A percentile compares a stretch with the other conserved stretches of the same genome.
Conservation (phyloP, 768 basidiomycete species). For the Naganishia onofrii region DNA sequence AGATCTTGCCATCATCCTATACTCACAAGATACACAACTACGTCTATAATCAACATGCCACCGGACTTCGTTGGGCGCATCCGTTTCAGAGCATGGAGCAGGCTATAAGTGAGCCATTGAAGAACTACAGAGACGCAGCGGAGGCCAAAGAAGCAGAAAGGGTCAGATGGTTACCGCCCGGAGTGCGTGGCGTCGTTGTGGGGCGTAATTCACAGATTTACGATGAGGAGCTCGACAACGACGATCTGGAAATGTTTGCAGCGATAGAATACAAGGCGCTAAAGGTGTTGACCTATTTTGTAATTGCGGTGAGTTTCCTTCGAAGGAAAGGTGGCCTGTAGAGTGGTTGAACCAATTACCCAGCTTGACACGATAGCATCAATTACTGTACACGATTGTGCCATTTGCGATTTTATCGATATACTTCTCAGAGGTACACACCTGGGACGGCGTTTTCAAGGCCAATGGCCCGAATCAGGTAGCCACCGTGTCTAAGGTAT, state of each 20-base stretch:
- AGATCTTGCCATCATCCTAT: background rate
- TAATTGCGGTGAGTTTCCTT: constrained; percentile 34
- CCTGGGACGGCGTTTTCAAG: constrained; percentile 37
- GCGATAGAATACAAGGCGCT: constrained; percentile 48
- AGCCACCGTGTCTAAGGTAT: constrained; percentile 38
- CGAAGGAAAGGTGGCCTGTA: background rate
- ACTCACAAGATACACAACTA: background rate
- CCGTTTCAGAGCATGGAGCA: background rate
- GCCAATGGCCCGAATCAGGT: constrained; percentile 35
- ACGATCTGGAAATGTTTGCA: constrained; percentile 45
- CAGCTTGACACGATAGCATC: constrained; percentile 35
- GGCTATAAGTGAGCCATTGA: constrained; percentile 1
- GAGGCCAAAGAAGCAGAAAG: constrained; percentile 26
- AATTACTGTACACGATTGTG: constrained; percentile 38
- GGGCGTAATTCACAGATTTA: constrained; percentile 47
- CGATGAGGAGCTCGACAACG: constrained; percentile 46
- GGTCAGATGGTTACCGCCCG: constrained; percentile 44
- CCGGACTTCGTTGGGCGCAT: background rate
- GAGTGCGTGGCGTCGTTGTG: constrained; percentile 40
- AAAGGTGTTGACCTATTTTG: constrained; percentile 40
- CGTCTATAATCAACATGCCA: background rate
- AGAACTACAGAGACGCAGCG: constrained; percentile 11
- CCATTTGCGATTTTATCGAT: constrained; percentile 45
- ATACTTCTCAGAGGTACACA: constrained; percentile 38
- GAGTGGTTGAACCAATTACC: background rate